Evolutionary conservation across 2,329 filamentous ascomycete species (phyloP).

Genomic region (Bipolaris oryzae): DNA sequence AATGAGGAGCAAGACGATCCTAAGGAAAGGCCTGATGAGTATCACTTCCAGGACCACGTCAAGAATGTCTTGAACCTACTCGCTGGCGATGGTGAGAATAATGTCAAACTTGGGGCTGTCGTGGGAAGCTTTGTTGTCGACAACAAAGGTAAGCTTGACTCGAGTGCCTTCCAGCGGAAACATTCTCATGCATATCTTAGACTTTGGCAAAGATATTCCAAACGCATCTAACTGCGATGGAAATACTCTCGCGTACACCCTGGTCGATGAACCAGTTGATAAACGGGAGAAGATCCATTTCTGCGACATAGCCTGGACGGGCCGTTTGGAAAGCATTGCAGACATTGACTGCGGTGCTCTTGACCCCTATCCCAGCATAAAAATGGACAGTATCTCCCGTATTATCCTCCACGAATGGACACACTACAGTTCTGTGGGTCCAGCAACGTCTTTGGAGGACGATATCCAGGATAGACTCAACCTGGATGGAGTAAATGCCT

Average conservation of each 20-base stretch:
- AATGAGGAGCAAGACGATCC: background rate
- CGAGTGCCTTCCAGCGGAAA: background rate
- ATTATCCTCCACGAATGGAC: background rate
- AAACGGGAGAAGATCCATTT: background rate
- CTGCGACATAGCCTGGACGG: background rate
- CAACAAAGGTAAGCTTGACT: background rate
- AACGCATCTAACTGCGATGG: background rate
- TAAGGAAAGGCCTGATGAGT: background rate
- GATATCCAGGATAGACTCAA: background rate
- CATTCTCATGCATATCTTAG: background rate
- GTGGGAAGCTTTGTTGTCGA: background rate
- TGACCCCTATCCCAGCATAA: background rate
- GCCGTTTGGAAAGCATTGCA: background rate
- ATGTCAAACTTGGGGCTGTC: background rate
- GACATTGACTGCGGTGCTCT: background rate
- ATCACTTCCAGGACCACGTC: background rate
- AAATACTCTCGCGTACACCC: background rate
- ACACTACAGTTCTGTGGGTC: background rate
- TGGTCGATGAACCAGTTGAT: background rate
- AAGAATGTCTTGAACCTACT: background rate
- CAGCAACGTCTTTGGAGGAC: background rate
- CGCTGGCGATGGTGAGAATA: background rate
- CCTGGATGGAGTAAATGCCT: background rate
- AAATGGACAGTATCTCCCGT: background rate
- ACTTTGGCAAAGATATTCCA: background rate